Base-by-base conservation (phyloP, 176 grass and related monocot genomes). In the Poa pratensis region DNA sequence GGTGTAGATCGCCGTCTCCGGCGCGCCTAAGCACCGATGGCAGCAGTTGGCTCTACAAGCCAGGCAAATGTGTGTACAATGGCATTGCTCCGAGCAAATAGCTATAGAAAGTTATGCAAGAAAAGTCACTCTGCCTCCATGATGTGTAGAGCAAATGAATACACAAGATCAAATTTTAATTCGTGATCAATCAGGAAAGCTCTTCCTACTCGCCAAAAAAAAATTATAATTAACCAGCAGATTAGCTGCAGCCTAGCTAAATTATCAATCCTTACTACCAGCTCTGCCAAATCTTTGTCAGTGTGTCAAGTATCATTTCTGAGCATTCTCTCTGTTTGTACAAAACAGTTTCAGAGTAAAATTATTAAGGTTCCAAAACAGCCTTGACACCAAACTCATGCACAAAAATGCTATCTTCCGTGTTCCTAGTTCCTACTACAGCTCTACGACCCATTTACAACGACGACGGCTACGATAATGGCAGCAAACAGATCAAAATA, bases 281-380 rank as follows among this genome's bases (percentile, higher is more conserved):
- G 32, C 22, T 23, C 12, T 67, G 18, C 3, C 34, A 48, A 59
- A 71, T 34, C 18, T 70, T 34, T 70, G 19, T 73, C 55, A 32
- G 42, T 53, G 46, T 43, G 69, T 28, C 16, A 27, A 55, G 11
- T 54, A 65, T 61, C 20, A 73, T n/a, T 20, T 74, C 27, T 43
- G 42, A 65, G 37, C 28, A 20, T 77, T 73, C 42, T 88, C 37
- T 13, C 16, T 32, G 20, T 2, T 54, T 43, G 43, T 45, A 3
- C 43, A 45, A 67, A 91, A 86, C 34, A 35, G 34, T 4, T 35
- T 70, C 28, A 65, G 35, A 79, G 70, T 65, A 67, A 6, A 82
- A 50, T 77, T 90, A 76, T 77, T 49, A 23, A 80, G 67, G 71
- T 85, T 51, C 73, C 73, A 24, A 79, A 86, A 46, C 65, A 24